Evolutionary conservation across 345 rosid species (phyloP), one percentile per base, ranked within the genome.

Genomic region (Citropsis articulata): DNA sequence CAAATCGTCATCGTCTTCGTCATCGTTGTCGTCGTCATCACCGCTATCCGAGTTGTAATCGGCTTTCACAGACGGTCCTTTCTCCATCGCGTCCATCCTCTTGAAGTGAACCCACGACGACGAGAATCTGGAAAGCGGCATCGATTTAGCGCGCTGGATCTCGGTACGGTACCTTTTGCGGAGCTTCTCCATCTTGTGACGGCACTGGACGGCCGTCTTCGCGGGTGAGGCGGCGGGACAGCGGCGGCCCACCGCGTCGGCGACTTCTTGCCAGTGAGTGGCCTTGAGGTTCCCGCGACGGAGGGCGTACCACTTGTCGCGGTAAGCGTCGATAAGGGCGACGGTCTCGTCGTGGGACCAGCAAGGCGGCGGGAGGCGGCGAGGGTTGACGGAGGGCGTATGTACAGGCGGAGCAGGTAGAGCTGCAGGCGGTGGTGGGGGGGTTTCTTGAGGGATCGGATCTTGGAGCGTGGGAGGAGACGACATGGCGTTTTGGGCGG

Each of bases 171-270:
- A 93, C 63, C 98, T 89, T 75, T 95, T 90, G 19, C 99, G 88
- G 4, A 95, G 94, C 85, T 95, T 95, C 92, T 95, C 99, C 99
- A 95, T 95, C 91, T 95, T 95, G 80, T 95, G 99, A 2, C 98
- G 92, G 78, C 99, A 95, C 89, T 95, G 99, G 63, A 95, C 92
- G 45, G 96, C 91, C 1, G 93, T 95, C 83, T 95, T 95, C 59
- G 89, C 79, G 50, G 88, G 93, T 12, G 89, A 78, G 13, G 88
- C 94, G 10, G 81, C 77, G 24, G 98, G 97, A 35, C 98, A 95
- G 25, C 86, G 84, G 16, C 48, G 80, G 2, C 84, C 81, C 5
- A 95, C 93, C 4, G 87, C 81, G 57, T 91, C 94, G 28, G 98
- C 99, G 4, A 95, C 98, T 25, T 93, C 99, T 71, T 95, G 94